Conservation (phyloP, 768 basidiomycete species). For the Boletellus ananiceps region DNA sequence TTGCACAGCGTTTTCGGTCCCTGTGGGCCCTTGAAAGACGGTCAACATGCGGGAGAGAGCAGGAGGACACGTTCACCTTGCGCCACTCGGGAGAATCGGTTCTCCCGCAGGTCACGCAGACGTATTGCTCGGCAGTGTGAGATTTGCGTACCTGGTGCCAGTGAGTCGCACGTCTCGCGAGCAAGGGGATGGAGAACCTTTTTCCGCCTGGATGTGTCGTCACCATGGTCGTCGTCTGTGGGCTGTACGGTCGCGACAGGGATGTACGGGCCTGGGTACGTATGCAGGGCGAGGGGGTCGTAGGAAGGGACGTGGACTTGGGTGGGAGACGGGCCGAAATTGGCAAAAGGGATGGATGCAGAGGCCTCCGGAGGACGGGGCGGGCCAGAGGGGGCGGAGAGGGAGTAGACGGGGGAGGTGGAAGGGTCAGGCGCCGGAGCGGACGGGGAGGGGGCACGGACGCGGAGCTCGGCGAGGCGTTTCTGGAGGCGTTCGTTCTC, state of each 20-base stretch:
- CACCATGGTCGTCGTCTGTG: slow-evolving; percentile 40
- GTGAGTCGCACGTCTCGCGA: slow-evolving; percentile 1
- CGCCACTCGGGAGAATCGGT: slow-evolving; percentile 98
- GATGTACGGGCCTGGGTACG: slow-evolving; percentile 16
- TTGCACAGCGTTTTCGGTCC: slow-evolving; percentile 99
- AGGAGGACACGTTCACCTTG: slow-evolving; percentile 46
- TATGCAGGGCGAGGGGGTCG: slow-evolving; percentile 19
- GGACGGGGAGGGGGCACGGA: slow-evolving; percentile 18
- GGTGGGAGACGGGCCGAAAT: slow-evolving; percentile 6
- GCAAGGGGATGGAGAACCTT: slow-evolving; percentile 40
- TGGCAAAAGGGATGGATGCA: slow-evolving; percentile 12
- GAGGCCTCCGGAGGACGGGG: slow-evolving; percentile 11
- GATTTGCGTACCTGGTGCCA: slow-evolving; percentile 33
- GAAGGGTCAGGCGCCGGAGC: slow-evolving; percentile 12
- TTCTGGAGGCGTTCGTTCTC: slow-evolving; percentile 80
- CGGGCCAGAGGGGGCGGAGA: slow-evolving; percentile 17
- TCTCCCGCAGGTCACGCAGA: slow-evolving; percentile 89
- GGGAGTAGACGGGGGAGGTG: slow-evolving; percentile 22
- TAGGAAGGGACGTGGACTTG: slow-evolving; percentile 12
- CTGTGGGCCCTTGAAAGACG: slow-evolving; percentile 63
- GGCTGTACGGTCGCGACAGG: slow-evolving; percentile 12
- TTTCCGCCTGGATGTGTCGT: slow-evolving; percentile 56
- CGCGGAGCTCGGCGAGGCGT: slow-evolving; percentile 46
- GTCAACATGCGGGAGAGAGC: slow-evolving; percentile 16
- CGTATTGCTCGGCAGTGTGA: slow-evolving; percentile 60